Base-by-base conservation (phyloP, 1,284 basidiomycete species). In the Pyrrhoderma noxium region DNA sequence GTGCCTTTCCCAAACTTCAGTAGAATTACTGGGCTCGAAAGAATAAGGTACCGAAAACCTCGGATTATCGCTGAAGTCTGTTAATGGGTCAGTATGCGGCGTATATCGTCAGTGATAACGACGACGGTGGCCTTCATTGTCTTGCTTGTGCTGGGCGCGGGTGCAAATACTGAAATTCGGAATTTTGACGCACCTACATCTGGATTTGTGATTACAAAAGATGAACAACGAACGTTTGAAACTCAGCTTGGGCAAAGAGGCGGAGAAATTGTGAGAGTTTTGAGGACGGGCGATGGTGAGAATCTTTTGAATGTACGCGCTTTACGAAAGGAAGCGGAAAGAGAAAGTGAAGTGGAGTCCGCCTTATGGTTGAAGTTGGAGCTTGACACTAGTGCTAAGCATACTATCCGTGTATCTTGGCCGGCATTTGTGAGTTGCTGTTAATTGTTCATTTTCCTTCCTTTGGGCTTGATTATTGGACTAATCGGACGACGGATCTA, bases 151-250 rank as follows among this genome's bases (percentile, higher is more conserved):
- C n/a, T 16, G 38, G 4, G 38, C 35, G 52, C 35, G n/a, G 23
- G 39, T 45, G 79, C 72, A 18, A 84, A 85, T 64, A 85, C 82
- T 27, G 81, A 85, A 65, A 83, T 85, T 52, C 63, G 77, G 60
- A 80, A 79, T 62, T 81, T 85, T 60, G 64, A 62, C 22, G 67
- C 70, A 25, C 59, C 61, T 18, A 58, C 64, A 22, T 55, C 58
- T 31, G n/a, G n/a, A n/a, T n/a, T n/a, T 11, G 27, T 31, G 27
- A 31, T 31, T 5, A 31, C 36, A 16, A 35, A 35, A n/a, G 62
- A 82, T 14, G 75, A 77, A 58, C 62, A 67, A 53, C 56, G 59
- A 1, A 52, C 52, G 3, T 84, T 81, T 80, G 57, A 54, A 8
- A 53, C 58, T 1, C 74, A 31, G 27, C 5, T 31, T 31, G 27